Percentiles rank a stretch among this genome's conserved stretches.
Evolutionary conservation across 1,139 yeast species (phyloP).

Genomic region (Entelexis sorbosivorans): DNA sequence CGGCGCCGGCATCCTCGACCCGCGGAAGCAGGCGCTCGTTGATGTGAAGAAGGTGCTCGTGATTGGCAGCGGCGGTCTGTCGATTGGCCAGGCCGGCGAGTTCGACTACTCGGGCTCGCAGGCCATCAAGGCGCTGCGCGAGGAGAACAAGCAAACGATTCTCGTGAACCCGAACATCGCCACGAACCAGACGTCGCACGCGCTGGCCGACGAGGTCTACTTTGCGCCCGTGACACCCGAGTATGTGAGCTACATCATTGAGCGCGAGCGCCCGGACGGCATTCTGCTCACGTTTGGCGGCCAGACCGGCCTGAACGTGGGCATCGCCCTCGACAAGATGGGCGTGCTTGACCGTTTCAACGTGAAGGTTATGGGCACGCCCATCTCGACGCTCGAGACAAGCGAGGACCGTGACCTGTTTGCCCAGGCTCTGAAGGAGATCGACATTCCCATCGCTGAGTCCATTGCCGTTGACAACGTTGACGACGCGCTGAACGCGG

Average conservation of each 20-base stretch:
- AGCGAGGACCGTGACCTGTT: conserved; percentile 96
- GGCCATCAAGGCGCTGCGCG: conserved; percentile 90
- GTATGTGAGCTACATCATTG: conserved; percentile 84
- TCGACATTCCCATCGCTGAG: conserved; percentile 89
- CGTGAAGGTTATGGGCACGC: conserved; percentile 93
- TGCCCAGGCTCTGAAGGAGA: conserved; percentile 88
- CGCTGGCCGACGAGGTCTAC: conserved; percentile 89
- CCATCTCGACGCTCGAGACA: conserved; percentile 85
- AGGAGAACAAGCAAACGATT: conserved; percentile 74
- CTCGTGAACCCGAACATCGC: conserved; percentile 95
- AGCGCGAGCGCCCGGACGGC: conserved; percentile 94
- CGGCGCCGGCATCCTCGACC: conserved; percentile 41
- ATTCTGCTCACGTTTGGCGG: conserved; percentile 94
- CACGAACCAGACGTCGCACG: conserved; percentile 92
- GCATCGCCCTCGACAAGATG: conserved; percentile 85
- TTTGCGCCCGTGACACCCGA: conserved; percentile 95
- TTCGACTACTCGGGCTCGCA: conserved; percentile 97
- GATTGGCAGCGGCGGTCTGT: conserved; percentile 94
- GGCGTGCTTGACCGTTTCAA: conserved; percentile 86
- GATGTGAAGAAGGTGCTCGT: conserved; percentile 84
- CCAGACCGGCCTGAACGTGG: conserved; percentile 93
- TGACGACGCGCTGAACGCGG: conserved; percentile 86
- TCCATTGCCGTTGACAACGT: conserved; percentile 89
- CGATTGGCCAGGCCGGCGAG: conserved; percentile 99
- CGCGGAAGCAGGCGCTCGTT: conserved; percentile 48